Base-by-base conservation (phyloP, 2,329 filamentous ascomycete species). In the Blumeria graminis region DNA sequence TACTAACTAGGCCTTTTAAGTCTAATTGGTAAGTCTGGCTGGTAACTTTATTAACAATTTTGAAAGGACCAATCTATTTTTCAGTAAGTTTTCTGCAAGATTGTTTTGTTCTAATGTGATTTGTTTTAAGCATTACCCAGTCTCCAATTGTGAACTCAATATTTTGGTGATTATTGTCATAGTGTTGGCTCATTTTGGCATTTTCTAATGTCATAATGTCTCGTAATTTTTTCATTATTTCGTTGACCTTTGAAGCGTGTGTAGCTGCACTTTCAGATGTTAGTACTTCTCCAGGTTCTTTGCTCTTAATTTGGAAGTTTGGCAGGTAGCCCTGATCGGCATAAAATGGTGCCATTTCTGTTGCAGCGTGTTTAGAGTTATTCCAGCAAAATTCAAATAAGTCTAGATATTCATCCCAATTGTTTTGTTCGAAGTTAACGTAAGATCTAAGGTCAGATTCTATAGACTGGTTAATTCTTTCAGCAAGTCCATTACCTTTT, bases 391-490 rank as follows among this genome's bases (percentile, higher is more conserved):
- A 54, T 54, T 54, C 51, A 39, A 16, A 39, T 3, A 54, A n/a
- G 28, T 54, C 51, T 39, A 54, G 22, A 39, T 22, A 8, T 33
- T 56, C 14, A 13, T 57, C 57, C 56, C 45, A 58, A 14, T 60
- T 54, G 28, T 60, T 45, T 46, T 60, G n/a, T n/a, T n/a, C n/a
- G n/a, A n/a, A n/a, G n/a, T n/a, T n/a, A n/a, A n/a, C n/a, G n/a
- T n/a, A n/a, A n/a, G n/a, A n/a, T n/a, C n/a, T n/a, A n/a, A n/a
- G n/a, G n/a, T n/a, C n/a, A n/a, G n/a, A n/a, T n/a, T n/a, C n/a
- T n/a, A n/a, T n/a, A n/a, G n/a, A n/a, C n/a, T n/a, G n/a, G n/a
- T n/a, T n/a, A n/a, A n/a, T n/a, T n/a, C n/a, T n/a, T n/a, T n/a
- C n/a, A n/a, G n/a, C n/a, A n/a, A n/a, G n/a, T n/a, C n/a, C n/a